Percentiles rank a stretch among this genome's conserved stretches.
phyloP scores from a whole-genome alignment of 2,329 filamentous ascomycete species.

The Microsporum ferrugineum region DNA sequence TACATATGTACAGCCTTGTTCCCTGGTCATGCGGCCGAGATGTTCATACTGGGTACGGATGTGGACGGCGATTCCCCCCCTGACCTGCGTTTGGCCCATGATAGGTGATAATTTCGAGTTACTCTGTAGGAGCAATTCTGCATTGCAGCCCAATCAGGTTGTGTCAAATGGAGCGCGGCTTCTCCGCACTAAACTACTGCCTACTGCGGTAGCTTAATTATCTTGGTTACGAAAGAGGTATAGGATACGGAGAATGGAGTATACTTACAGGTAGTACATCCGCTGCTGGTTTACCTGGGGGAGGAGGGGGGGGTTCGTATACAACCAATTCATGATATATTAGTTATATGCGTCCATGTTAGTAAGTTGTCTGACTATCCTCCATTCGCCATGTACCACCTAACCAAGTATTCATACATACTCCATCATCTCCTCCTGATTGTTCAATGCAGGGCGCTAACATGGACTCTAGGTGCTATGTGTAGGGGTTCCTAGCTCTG shows the following conservation, averaged over 20 bases:
- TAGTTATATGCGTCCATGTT: not conserved
- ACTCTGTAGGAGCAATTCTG: not conserved
- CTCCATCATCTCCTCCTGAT: not conserved
- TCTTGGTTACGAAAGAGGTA: not conserved
- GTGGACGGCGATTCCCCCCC: not conserved
- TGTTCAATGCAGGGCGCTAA: not conserved
- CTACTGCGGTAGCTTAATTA: conserved; percentile 3
- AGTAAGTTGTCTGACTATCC: not conserved
- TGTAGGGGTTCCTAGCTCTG: not conserved
- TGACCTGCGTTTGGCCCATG: not conserved
- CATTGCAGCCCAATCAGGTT: conserved; percentile 2
- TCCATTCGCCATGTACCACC: not conserved
- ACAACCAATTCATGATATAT: too few species aligned
- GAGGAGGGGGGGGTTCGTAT: not conserved
- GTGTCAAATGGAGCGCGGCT: not conserved
- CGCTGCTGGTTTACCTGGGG: not conserved
- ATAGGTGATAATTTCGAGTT: not conserved
- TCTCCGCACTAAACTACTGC: conserved; percentile 4
- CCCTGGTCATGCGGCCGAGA: conserved; percentile 1
- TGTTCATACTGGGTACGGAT: conserved; percentile 1
- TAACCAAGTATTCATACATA: not conserved
- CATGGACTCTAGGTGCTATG: not conserved
- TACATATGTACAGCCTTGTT: not conserved
- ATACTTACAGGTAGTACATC: not conserved
- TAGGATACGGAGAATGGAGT: not conserved